A percentile compares a stretch with the other conserved stretches of the same genome.
Evolutionary conservation across 2,329 filamentous ascomycete species (phyloP).

Genomic region (Botrytis deweyae): DNA sequence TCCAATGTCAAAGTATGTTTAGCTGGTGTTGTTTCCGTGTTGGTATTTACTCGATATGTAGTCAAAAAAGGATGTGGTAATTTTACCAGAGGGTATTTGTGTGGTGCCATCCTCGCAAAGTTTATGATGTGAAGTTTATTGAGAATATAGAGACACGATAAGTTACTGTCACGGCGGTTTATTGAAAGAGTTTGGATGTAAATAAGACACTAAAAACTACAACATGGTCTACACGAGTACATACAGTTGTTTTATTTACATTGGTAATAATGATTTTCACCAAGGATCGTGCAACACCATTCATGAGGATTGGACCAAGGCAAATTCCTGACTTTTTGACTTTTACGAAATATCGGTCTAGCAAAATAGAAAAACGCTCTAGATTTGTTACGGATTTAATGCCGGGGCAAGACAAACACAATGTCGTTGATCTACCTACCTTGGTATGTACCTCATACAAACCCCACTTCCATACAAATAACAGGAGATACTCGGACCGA

Average conservation of each 20-base stretch:
- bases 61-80: conserved; percentile 30
- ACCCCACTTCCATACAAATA: neutral
- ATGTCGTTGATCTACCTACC: neutral
- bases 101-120: conserved; percentile 14
- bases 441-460: neutral
- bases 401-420: neutral
- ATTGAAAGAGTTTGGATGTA: neutral
- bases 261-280: neutral
- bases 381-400: neutral
- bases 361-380: neutral
- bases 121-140: neutral
- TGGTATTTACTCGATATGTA: conserved; percentile 29
- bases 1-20: conserved; percentile 24
- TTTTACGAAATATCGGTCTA: neutral
- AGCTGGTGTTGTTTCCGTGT: conserved; percentile 21
- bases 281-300: conserved; percentile 4
- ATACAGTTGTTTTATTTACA: neutral
- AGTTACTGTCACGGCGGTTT: neutral
- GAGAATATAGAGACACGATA: neutral
- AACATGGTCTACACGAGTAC: neutral
- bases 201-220: neutral
- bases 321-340: neutral
- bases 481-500: conserved; percentile 9
- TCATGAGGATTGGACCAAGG: neutral
- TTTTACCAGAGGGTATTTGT: conserved; percentile 28